phyloP scores from a whole-genome alignment of 441 rosid genomes.

The Adansonia rubrostipa region DNA sequence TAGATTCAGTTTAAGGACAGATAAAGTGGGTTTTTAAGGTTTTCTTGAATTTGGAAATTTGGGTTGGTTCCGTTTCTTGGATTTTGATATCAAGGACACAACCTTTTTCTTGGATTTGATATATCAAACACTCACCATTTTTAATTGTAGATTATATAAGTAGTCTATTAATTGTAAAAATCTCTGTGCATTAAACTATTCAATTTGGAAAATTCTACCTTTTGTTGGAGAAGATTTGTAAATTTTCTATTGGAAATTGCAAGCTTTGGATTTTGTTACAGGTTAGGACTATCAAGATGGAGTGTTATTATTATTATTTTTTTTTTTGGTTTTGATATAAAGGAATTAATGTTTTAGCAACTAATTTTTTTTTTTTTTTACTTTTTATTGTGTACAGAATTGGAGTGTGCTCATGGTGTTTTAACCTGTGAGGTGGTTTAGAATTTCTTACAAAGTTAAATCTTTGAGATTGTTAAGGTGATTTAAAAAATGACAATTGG shows the following conservation, averaged over 20 bases:
- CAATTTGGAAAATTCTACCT: neutral
- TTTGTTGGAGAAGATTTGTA: neutral
- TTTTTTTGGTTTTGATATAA: neutral
- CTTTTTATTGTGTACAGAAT: neutral
- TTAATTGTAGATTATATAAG: neutral
- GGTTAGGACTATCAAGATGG: neutral
- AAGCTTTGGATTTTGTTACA: slow-evolving; percentile 8
- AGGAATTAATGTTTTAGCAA: neutral
- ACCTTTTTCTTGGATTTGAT: too few species aligned
- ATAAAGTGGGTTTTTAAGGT: neutral
- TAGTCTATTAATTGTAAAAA: neutral
- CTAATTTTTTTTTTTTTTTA: neutral
- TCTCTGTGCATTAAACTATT: slow-evolving; percentile 3
- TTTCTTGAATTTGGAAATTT: neutral
- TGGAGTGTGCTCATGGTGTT: neutral
- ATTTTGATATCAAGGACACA: neutral
- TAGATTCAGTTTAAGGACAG: neutral
- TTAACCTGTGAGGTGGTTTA: neutral
- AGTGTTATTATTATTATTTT: neutral
- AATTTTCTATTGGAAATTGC: neutral
- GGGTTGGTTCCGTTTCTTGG: slow-evolving; percentile 5
- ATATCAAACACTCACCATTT: neutral
- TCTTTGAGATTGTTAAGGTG: slow-evolving; percentile 15
- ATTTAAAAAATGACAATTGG: slow-evolving; percentile 68
- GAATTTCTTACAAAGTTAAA: slow-evolving; percentile 6